These are phyloP conservation scores for Fusarium austroafricanum DNA, from an alignment of 2,329 filamentous ascomycete species.

Conservation along the genomic window DNA sequence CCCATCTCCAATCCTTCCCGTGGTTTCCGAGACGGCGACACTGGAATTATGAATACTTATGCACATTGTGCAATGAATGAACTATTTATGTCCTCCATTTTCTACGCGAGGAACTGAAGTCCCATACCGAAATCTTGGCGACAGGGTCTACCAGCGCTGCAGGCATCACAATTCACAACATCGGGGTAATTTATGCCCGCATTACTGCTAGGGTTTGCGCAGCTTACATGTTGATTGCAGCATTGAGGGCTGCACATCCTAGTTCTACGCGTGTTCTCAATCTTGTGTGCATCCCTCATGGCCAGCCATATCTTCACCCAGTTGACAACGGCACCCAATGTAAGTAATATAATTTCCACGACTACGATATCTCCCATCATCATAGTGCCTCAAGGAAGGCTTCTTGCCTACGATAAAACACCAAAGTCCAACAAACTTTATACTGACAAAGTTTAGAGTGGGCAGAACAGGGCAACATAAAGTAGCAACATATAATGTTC, in stretches of 20 bases:
- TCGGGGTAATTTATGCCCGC: not conserved
- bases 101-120: not conserved
- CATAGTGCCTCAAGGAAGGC: too few relatives aligned
- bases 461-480: too few relatives aligned
- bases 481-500: too few relatives aligned
- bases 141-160: not conserved
- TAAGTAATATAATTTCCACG: too few relatives aligned
- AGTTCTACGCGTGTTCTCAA: not conserved
- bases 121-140: not conserved
- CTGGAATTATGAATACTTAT: not conserved
- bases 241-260: not conserved
- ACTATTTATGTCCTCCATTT: not conserved
- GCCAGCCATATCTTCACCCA: not conserved
- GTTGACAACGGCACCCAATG: too few relatives aligned
- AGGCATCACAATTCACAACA: not conserved
- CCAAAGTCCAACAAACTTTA: too few relatives aligned
- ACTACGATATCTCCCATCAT: too few relatives aligned
- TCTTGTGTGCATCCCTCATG: not conserved
- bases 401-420: too few relatives aligned
- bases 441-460: too few relatives aligned
- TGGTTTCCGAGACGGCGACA: constrained; percentile 5
- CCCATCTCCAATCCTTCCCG: constrained; percentile 1
- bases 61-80: not conserved
- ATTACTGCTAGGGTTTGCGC: too few relatives aligned
- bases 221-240: not conserved